phyloP scores from a whole-genome alignment of 2,329 filamentous ascomycete species.

The Xylariaceae sp. region DNA sequence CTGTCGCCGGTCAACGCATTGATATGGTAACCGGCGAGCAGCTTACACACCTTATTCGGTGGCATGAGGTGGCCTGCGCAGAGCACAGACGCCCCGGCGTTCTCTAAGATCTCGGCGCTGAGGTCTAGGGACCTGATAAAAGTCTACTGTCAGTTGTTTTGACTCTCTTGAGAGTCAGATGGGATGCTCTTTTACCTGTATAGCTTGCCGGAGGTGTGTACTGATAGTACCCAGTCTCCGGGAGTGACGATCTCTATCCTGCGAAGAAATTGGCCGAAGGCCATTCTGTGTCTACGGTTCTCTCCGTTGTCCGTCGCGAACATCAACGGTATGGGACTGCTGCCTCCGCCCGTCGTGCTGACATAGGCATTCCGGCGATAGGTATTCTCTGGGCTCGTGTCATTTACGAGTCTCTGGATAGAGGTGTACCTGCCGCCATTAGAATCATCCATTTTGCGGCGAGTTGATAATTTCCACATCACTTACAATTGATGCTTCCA shows the following conservation, averaged over 20 bases:
- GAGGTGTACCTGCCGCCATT: constrained; percentile 29
- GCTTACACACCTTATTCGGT: constrained; percentile 22
- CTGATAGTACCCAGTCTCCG: constrained; percentile 37
- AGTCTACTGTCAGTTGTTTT: neutral
- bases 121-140: constrained; percentile 35
- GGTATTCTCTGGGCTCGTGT: constrained; percentile 31
- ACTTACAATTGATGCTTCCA: constrained; percentile 15
- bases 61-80: constrained; percentile 32
- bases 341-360: constrained; percentile 38
- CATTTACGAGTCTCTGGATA: constrained; percentile 34
- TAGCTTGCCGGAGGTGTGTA: constrained; percentile 33
- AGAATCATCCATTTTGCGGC: neutral
- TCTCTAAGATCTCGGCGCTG: constrained; percentile 36
- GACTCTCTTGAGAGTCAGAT: neutral
- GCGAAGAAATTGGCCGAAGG: constrained; percentile 31
- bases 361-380: constrained; percentile 37
- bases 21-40: constrained; percentile 30
- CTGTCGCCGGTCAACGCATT: constrained; percentile 37
- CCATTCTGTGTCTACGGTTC: constrained; percentile 37
- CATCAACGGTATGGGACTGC: constrained; percentile 31
- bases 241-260: constrained; percentile 29
- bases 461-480: neutral
- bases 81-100: constrained; percentile 37
- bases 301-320: constrained; percentile 38
- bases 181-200: constrained; percentile 32